phyloP scores from a whole-genome alignment of 164 flowering plant genomes.

The Chimonanthus praecox region DNA sequence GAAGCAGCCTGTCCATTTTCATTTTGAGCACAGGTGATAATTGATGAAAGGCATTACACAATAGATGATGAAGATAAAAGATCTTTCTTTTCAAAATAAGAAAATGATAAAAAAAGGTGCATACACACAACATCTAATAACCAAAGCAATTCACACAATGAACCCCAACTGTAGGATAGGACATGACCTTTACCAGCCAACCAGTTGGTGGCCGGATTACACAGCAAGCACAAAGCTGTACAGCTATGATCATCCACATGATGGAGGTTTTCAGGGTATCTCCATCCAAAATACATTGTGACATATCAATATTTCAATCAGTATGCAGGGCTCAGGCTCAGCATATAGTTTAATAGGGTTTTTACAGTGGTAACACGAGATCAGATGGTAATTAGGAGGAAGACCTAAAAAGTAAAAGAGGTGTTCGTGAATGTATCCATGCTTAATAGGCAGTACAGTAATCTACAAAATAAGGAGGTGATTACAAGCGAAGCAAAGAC shows the following conservation, averaged over 20 bases:
- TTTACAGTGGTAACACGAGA: background rate
- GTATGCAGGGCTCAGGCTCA: too few relatives aligned
- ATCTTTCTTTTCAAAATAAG: too few relatives aligned
- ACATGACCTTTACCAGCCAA: background rate
- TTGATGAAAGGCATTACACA: background rate
- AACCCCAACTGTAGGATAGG: background rate
- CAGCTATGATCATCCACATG: background rate
- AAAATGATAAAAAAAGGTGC: background rate
- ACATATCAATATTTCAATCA: too few relatives aligned
- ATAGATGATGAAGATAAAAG: background rate
- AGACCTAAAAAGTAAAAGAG: too few relatives aligned
- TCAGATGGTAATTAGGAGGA: too few relatives aligned
- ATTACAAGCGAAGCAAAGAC: slow-evolving; percentile 24
- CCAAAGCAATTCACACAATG: background rate
- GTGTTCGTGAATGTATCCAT: too few relatives aligned
- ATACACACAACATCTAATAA: background rate
- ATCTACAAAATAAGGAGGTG: too few relatives aligned
- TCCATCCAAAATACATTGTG: background rate
- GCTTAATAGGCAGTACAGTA: too few relatives aligned
- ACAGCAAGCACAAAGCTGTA: background rate
- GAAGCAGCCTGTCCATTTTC: background rate
- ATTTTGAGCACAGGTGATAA: background rate
- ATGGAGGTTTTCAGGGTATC: background rate
- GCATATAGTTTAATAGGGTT: too few relatives aligned
- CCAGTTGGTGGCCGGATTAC: background rate